Conservation (phyloP, 495 filamentous ascomycete genomes). For the Hypoxylon lienhwacheense region DNA sequence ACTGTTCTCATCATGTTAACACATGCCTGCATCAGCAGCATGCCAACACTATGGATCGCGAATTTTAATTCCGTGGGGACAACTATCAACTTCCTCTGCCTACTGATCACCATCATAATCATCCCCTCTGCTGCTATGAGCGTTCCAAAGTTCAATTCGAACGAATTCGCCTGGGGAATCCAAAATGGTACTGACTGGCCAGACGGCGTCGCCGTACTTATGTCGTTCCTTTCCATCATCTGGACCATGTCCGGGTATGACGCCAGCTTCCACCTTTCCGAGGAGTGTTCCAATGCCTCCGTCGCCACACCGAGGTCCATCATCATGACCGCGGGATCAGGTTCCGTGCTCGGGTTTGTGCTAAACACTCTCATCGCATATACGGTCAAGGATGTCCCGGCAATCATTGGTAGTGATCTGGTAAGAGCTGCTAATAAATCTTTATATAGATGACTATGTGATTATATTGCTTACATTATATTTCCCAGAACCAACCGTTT, state of each 20-base stretch:
- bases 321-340: conserved; percentile 67
- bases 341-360: conserved; percentile 73
- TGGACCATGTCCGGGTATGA: conserved; percentile 66
- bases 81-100: conserved; percentile 71
- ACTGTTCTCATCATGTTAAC: conserved; percentile 70
- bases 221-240: conserved; percentile 72
- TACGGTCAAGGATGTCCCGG: conserved; percentile 68
- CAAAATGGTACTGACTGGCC: conserved; percentile 71
- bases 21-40: conserved; percentile 70
- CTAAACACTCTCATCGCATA: conserved; percentile 80
- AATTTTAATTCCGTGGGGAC: conserved; percentile 76
- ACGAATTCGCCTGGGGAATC: conserved; percentile 69
- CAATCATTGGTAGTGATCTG: conserved; percentile 62
- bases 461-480: not conserved
- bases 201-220: conserved; percentile 69
- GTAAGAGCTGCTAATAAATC: conserved; percentile 1
- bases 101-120: conserved; percentile 67
- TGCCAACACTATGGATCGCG: conserved; percentile 75
- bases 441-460: not conserved
- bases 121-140: conserved; percentile 64
- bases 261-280: conserved; percentile 72
- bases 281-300: conserved; percentile 78
- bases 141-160: conserved; percentile 63
- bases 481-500: conserved; percentile 66
- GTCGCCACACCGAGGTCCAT: conserved; percentile 78